Evolutionary conservation across 2,329 filamentous ascomycete genomes (phyloP).

Genomic region (Arthrinium phaeospermum): DNA sequence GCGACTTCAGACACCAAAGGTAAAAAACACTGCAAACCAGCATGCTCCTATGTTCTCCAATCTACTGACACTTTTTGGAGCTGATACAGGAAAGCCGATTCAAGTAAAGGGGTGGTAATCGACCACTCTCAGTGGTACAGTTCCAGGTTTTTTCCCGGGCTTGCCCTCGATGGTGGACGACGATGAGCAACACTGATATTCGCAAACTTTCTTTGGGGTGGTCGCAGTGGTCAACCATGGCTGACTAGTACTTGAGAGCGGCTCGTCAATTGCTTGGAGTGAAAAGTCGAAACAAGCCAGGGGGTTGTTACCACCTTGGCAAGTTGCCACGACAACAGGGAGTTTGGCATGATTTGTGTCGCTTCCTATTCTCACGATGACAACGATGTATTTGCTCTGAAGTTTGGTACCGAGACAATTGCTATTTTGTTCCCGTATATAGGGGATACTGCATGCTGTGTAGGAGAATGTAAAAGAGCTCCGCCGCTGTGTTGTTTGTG

Average conservation of each 20-base stretch:
- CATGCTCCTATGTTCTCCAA: not conserved
- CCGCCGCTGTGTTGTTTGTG: not conserved
- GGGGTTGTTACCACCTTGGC: not conserved
- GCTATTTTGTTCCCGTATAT: not conserved
- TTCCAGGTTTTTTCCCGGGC: not conserved
- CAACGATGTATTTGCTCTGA: not conserved
- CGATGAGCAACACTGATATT: not conserved
- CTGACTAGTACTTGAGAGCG: not conserved
- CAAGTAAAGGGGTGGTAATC: not conserved
- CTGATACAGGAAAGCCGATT: not conserved
- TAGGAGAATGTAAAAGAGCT: not conserved
- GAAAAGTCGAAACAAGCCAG: not conserved
- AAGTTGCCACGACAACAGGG: not conserved
- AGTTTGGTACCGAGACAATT: not conserved
- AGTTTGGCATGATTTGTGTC: not conserved
- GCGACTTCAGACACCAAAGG: not conserved
- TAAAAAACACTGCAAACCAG: not conserved
- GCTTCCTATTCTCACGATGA: not conserved
- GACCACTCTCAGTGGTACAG: not conserved
- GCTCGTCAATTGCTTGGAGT: not conserved
- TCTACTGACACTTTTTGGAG: not conserved
- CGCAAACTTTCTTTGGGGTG: not conserved
- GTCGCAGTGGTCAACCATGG: not conserved
- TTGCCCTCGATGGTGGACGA: not conserved
- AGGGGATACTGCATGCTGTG: not conserved